phyloP scores from a whole-genome alignment of 2,329 filamentous ascomycete species.

The Chaetoscypha palmicola region DNA sequence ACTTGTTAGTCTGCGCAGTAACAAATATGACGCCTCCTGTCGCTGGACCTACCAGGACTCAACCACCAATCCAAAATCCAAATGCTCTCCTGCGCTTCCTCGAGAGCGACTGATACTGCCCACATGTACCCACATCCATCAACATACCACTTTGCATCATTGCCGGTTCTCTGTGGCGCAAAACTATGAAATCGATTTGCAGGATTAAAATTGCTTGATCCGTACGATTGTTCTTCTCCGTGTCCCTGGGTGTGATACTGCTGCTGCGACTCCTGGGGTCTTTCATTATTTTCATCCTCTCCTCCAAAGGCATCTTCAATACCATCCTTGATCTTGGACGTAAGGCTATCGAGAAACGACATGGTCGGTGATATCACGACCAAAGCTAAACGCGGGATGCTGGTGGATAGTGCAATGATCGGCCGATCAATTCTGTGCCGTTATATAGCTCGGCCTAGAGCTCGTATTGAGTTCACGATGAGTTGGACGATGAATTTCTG shows the following conservation, averaged over 20 bases:
- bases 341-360: conserved; percentile 9
- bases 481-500: too few species aligned
- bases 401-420: too few species aligned
- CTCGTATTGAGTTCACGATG: too few species aligned
- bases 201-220: conserved; percentile 28
- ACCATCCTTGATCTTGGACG: conserved; percentile 6
- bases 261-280: background rate
- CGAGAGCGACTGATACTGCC: conserved; percentile 72
- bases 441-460: too few species aligned
- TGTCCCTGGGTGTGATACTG: too few species aligned
- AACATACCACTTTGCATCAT: conserved; percentile 79
- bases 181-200: conserved; percentile 59
- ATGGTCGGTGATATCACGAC: background rate
- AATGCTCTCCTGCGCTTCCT: conserved; percentile 68
- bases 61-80: conserved; percentile 88
- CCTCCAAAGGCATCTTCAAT: conserved; percentile 6
- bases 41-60: conserved; percentile 48
- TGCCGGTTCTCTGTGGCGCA: conserved; percentile 63
- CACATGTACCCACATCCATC: conserved; percentile 81
- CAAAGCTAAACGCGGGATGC: background rate
- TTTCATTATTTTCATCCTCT: conserved; percentile 2
- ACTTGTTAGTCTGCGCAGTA: too few species aligned
- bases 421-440: too few species aligned
- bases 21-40: too few species aligned
- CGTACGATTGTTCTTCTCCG: background rate